phyloP scores from a whole-genome alignment of 352 stramenopile species.

The Globisporangium spiculum region DNA sequence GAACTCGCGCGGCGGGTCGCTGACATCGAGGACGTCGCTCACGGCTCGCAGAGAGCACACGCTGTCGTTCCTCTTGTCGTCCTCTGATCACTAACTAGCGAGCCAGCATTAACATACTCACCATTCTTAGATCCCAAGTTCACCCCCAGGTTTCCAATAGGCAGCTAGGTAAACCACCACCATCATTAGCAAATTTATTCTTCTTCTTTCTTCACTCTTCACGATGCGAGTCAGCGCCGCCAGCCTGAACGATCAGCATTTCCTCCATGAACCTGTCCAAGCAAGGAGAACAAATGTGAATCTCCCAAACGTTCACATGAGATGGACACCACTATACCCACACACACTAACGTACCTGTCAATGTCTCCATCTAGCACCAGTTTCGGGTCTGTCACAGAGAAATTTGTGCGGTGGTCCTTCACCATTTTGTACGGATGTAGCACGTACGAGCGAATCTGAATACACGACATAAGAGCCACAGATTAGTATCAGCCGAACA shows the following conservation, averaged over 20 bases:
- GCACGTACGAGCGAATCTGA: constrained; percentile 96
- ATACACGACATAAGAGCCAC: constrained; percentile 51
- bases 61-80: constrained; percentile 24
- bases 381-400: constrained; percentile 82
- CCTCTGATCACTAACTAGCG: neutral
- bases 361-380: constrained; percentile 91
- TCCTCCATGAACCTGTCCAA: constrained; percentile 62
- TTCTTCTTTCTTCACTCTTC: neutral
- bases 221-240: neutral
- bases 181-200: neutral
- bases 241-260: constrained; percentile 50
- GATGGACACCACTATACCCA: neutral
- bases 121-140: neutral
- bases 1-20: constrained; percentile 14
- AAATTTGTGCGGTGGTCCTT: constrained; percentile 95
- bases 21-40: constrained; percentile 16
- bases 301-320: neutral
- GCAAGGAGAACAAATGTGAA: neutral
- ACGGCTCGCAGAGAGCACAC: constrained; percentile 11
- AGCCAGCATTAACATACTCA: neutral
- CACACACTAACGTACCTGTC: constrained; percentile 31
- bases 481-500: neutral
- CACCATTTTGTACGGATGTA: constrained; percentile 98
- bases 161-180: neutral
- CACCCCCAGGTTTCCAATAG: neutral